Evolutionary conservation across 1,284 basidiomycete genomes (phyloP).

Genomic region (Malassezia yamatoensis): DNA sequence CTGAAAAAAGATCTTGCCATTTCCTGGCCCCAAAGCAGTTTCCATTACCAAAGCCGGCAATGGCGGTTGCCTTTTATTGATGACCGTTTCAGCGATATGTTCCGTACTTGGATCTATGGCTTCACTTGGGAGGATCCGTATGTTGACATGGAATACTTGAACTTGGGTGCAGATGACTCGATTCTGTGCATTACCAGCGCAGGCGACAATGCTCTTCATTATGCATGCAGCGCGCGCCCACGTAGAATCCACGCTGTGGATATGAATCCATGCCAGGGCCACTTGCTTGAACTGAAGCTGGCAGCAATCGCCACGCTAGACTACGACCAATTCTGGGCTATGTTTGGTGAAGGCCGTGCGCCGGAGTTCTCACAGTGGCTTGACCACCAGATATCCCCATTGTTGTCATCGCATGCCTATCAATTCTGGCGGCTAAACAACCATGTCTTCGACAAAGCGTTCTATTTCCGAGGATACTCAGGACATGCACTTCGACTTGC

Average conservation of each 20-base stretch:
- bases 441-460: conserved; percentile 58
- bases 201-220: conserved; percentile 72
- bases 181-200: conserved; percentile 69
- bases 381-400: conserved; percentile 60
- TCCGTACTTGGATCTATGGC: conserved; percentile 63
- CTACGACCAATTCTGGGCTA: conserved; percentile 61
- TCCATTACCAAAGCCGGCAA: conserved; percentile 62
- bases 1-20: conserved; percentile 36
- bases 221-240: conserved; percentile 61
- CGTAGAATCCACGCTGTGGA: conserved; percentile 62
- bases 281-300: conserved; percentile 69
- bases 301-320: conserved; percentile 57
- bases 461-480: conserved; percentile 66
- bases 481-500: conserved; percentile 57
- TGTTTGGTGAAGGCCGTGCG: conserved; percentile 64
- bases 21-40: conserved; percentile 57
- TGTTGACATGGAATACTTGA: conserved; percentile 63
- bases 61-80: conserved; percentile 65
- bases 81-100: conserved; percentile 63
- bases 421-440: conserved; percentile 67
- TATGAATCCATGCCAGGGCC: conserved; percentile 62
- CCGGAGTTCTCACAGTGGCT: conserved; percentile 59
- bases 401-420: conserved; percentile 64
- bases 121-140: conserved; percentile 73
- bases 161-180: conserved; percentile 58